Evolutionary conservation across 163 green algal species (phyloP), one percentile per base, ranked within the genome.

Genomic region (Chloromonas sp.): DNA sequence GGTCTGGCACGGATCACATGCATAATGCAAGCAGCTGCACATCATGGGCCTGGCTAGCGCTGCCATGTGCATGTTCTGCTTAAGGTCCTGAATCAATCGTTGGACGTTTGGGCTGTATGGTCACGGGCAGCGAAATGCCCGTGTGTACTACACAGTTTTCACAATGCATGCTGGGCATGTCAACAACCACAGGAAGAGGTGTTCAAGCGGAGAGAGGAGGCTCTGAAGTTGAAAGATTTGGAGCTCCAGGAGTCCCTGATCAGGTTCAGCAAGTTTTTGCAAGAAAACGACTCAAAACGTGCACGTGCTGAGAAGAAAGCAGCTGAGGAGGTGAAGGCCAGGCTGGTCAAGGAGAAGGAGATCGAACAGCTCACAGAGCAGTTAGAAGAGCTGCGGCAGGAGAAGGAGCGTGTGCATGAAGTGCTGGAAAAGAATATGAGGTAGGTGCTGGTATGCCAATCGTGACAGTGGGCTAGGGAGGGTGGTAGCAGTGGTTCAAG

Each of bases 241-340:
- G 95, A 98, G 85, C 90, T 98, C 1, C 94, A 98, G 84, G 96
- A 98, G 74, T 95, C 91, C 0, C 91, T 98, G 5, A 96, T 98
- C 70, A 86, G 93, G 0, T 98, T 98, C 93, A 95, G 90, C 86
- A 96, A 97, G 81, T 98, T 98, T 85, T 84, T 98, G 71, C 93
- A 95, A 70, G 93, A 96, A 83, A 98, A 97, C 82, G 95, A 98
- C 81, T 91, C 89, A 71, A 98, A 98, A 86, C 89, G 95, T 0
- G 93, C 92, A 36, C 87, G 94, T 15, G 95, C 96, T 14, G 89
- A 97, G 70, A 96, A 95, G 84, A 97, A 97, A 83, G 94, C 94
- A 3, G 84, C 88, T 0, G 95, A 98, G 60, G 95, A 98, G 84
- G 90, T 94, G 57, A 95, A 94, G 82, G 85, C 92, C 1, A 70